phyloP scores from a whole-genome alignment of 2,329 filamentous ascomycete genomes.

The Shiraia sp. region DNA sequence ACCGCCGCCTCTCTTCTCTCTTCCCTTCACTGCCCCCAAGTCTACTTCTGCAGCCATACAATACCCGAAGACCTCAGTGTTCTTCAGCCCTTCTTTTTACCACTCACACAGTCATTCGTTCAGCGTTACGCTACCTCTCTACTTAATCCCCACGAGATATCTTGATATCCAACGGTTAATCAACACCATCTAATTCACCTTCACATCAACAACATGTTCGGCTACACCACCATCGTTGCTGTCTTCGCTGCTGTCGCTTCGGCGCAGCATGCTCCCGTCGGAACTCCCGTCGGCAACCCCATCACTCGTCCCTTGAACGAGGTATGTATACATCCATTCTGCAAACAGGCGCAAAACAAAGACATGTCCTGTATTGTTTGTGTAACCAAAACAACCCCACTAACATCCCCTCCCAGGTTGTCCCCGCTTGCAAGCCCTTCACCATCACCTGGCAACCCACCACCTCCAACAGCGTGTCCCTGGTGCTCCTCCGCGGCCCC shows the following conservation, averaged over 20 bases:
- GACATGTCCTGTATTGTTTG: no score
- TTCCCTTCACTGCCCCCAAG: conserved; percentile 11
- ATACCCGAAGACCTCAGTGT: conserved; percentile 23
- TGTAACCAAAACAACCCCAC: conserved; percentile 6
- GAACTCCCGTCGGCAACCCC: conserved; percentile 55
- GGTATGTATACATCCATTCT: conserved; percentile 28
- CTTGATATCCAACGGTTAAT: conserved; percentile 10
- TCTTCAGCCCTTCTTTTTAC: conserved; percentile 34
- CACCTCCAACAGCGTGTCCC: conserved; percentile 56
- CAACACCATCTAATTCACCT: conserved; percentile 20
- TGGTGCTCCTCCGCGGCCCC: conserved; percentile 64
- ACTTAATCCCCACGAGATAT: no score
- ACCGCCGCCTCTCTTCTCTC: conserved; percentile 11
- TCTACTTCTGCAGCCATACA: conserved; percentile 10
- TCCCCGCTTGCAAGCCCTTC: conserved; percentile 60
- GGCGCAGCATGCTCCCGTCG: conserved; percentile 34
- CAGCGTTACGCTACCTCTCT: neutral
- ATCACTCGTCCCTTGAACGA: conserved; percentile 56
- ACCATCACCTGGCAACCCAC: conserved; percentile 62
- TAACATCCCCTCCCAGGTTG: no score
- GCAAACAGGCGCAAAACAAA: conserved; percentile 3
- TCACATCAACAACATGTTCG: conserved; percentile 37
- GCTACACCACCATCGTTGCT: conserved; percentile 48
- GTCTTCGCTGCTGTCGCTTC: conserved; percentile 58
- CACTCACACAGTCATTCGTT: conserved; percentile 26